Percentiles rank a stretch among this genome's conserved stretches.
Evolutionary conservation across 805 yeast genomes (phyloP).

Genomic region (Wickerhamiella kazuoi): DNA sequence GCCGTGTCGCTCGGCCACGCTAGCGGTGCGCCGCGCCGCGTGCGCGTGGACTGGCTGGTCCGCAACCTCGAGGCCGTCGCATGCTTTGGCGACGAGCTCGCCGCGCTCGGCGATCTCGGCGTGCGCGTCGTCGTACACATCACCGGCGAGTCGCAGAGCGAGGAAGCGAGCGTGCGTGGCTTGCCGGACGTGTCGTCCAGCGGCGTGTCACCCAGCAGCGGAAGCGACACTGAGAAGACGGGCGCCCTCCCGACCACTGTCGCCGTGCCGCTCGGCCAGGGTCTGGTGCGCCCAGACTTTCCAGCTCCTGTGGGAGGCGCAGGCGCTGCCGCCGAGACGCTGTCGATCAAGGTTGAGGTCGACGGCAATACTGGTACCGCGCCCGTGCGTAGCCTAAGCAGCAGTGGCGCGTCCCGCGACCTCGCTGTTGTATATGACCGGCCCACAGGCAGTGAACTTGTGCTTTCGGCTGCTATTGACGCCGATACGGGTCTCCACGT

Average conservation of each 20-base stretch:
- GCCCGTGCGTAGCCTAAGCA: too few relatives aligned
- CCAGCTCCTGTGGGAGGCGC: too few relatives aligned
- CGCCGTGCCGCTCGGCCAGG: too few relatives aligned
- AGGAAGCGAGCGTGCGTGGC: too few relatives aligned
- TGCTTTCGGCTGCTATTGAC: background rate
- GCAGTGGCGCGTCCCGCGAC: too few relatives aligned
- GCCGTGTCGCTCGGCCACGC: background rate
- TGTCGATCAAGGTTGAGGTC: too few relatives aligned
- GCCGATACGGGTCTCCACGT: background rate
- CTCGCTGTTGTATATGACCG: too few relatives aligned
- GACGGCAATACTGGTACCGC: too few relatives aligned
- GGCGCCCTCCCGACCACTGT: background rate
- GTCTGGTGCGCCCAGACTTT: too few relatives aligned
- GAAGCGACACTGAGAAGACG: background rate
- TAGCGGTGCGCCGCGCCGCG: background rate
- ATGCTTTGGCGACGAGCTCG: conserved; percentile 2
- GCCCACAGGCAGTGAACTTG: background rate
- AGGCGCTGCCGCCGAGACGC: too few relatives aligned
- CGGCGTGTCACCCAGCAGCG: background rate
- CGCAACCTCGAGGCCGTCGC: background rate
- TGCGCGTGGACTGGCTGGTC: conserved; percentile 4
- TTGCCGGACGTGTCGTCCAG: too few relatives aligned
- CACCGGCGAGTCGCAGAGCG: background rate
- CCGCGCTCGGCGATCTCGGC: background rate
- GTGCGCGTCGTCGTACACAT: conserved; percentile 1